A percentile compares a stretch with the other conserved stretches of the same genome.
These are phyloP conservation scores for Mariannaea sp. DNA, from an alignment of 2,329 filamentous ascomycete genomes.

Conservation along the genomic window DNA sequence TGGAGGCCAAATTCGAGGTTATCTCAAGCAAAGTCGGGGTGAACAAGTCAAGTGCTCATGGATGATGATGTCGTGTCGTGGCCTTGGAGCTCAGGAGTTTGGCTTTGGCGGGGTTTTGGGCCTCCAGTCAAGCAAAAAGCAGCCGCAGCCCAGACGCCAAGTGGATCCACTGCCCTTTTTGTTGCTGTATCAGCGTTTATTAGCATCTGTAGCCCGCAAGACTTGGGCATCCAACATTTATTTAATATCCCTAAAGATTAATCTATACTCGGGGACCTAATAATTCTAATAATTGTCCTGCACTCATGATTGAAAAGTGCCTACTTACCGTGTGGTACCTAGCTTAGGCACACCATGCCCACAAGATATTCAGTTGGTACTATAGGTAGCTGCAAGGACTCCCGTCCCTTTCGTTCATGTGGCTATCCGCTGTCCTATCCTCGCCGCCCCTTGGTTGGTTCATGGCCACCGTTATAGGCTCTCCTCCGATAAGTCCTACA, in stretches of 20 bases:
- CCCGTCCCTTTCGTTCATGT: no score
- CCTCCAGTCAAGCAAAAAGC: slow-evolving; percentile 30
- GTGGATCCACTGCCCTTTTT: slow-evolving; percentile 2
- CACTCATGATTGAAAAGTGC: no score
- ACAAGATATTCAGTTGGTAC: no score
- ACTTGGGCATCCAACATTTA: no score
- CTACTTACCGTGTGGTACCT: no score
- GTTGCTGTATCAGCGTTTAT: not conserved
- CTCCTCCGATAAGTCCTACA: no score
- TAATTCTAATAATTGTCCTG: no score
- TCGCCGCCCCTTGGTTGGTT: slow-evolving; percentile 19
- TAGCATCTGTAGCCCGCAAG: no score
- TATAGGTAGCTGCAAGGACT: no score
- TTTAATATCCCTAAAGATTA: no score
- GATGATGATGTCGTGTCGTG: slow-evolving; percentile 18
- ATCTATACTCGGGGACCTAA: no score
- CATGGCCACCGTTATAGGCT: slow-evolving; percentile 19
- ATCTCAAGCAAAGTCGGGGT: slow-evolving; percentile 3
- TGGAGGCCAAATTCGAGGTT: slow-evolving; percentile 4
- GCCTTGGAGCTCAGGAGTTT: slow-evolving; percentile 30
- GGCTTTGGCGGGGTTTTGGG: slow-evolving; percentile 37
- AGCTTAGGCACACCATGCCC: no score
- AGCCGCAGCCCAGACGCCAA: slow-evolving; percentile 3
- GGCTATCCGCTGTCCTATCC: not conserved
- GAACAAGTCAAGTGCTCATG: not conserved